These are phyloP conservation scores for Orbilia quercus DNA, from an alignment of 2,329 filamentous ascomycete species.

Conservation along the genomic window DNA sequence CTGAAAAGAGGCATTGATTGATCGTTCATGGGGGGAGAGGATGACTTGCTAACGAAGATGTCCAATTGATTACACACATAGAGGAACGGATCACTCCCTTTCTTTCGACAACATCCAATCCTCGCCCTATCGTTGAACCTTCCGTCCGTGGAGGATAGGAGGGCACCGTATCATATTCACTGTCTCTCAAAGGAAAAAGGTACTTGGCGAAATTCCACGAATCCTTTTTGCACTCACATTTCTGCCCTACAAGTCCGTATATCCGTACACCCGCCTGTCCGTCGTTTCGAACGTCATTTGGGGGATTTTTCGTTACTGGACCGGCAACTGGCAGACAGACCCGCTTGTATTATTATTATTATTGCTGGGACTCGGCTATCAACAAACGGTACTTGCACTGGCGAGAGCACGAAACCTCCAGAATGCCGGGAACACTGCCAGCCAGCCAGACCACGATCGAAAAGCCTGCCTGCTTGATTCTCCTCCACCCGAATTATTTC, in stretches of 20 bases:
- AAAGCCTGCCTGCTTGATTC: background rate
- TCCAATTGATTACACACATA: constrained; percentile 47
- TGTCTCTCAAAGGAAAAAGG: background rate
- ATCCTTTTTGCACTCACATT: constrained; percentile 10
- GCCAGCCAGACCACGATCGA: background rate
- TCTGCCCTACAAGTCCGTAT: background rate
- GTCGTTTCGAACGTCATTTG: constrained; percentile 13
- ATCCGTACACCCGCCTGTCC: background rate
- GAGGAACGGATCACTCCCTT: constrained; percentile 22
- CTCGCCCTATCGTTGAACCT: constrained; percentile 11
- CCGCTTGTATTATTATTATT: no score
- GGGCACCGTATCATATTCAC: no score
- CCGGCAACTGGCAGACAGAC: constrained; percentile 5
- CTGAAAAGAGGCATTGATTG: no score
- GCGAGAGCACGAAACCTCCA: background rate
- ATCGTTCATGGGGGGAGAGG: constrained; percentile 23
- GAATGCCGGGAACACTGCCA: background rate
- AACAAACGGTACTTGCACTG: constrained; percentile 5
- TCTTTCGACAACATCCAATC: constrained; percentile 33
- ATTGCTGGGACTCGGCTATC: constrained; percentile 26
- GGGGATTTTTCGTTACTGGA: background rate
- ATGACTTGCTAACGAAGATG: constrained; percentile 46
- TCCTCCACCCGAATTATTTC: background rate
- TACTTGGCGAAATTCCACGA: constrained; percentile 8
- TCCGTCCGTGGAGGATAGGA: constrained; percentile 6